phyloP scores from a whole-genome alignment of 768 basidiomycete genomes.

The Rhizopogon vesiculosus region DNA sequence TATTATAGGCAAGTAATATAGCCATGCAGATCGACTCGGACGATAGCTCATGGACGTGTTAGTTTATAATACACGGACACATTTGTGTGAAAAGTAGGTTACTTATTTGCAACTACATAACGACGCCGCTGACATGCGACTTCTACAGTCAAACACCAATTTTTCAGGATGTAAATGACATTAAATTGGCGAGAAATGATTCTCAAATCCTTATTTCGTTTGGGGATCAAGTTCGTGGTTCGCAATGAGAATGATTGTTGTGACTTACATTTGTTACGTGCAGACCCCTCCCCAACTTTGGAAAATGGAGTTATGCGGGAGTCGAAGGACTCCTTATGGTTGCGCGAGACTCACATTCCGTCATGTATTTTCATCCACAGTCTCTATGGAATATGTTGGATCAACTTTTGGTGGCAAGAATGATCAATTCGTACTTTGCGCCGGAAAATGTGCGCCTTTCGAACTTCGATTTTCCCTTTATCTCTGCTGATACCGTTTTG shows the following conservation, averaged over 20 bases:
- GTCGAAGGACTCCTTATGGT: conserved; percentile 34
- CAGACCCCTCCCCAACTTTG: conserved; percentile 75
- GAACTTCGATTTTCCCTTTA: not conserved
- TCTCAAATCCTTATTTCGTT: conserved; percentile 37
- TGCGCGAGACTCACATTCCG: conserved; percentile 35
- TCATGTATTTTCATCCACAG: conserved; percentile 72
- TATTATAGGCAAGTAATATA: conserved; percentile 37
- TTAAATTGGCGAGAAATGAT: conserved; percentile 41
- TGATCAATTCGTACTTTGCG: conserved; percentile 74
- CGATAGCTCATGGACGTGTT: not conserved
- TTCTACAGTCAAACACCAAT: conserved; percentile 46
- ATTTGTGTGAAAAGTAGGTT: conserved; percentile 40
- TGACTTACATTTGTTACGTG: not conserved
- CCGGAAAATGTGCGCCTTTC: conserved; percentile 55
- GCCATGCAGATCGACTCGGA: not conserved
- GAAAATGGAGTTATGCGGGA: conserved; percentile 62
- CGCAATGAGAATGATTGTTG: not conserved
- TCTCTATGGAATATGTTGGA: conserved; percentile 70
- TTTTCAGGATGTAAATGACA: conserved; percentile 49
- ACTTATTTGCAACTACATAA: not conserved
- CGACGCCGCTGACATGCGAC: conserved; percentile 5
- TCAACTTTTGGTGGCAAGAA: conserved; percentile 80
- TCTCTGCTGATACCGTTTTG: conserved; percentile 1
- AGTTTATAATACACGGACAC: conserved; percentile 46
- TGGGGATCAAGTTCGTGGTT: not conserved